Percentiles rank a stretch among this genome's conserved stretches.
These are phyloP conservation scores for Daldinia loculata DNA, from an alignment of 495 filamentous ascomycete species.

Conservation along the genomic window DNA sequence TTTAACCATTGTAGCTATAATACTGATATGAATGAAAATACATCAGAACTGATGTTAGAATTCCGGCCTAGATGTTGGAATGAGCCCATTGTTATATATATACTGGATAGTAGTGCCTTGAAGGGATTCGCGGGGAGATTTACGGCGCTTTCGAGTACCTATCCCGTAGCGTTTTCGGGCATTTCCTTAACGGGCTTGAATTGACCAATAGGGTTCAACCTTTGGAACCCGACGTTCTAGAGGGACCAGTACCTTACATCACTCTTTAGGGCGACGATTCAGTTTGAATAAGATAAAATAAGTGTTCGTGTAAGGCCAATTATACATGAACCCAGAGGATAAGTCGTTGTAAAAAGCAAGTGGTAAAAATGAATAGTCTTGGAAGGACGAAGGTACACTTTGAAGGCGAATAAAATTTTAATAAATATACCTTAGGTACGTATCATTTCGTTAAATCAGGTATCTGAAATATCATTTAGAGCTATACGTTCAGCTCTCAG, in stretches of 20 bases:
- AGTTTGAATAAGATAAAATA: background rate
- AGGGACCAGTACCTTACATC: background rate
- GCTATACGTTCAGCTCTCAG: background rate
- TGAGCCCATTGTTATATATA: background rate
- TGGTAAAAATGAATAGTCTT: background rate
- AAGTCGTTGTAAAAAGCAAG: background rate
- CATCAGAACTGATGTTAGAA: background rate
- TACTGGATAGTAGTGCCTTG: background rate
- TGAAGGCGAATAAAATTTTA: background rate
- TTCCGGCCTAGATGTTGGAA: background rate
- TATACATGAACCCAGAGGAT: background rate
- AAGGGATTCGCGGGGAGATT: background rate
- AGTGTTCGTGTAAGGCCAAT: background rate
- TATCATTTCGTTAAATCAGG: background rate
- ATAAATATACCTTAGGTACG: background rate
- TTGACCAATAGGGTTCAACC: background rate
- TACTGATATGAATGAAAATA: background rate
- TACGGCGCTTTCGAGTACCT: background rate
- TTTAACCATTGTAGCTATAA: conserved; percentile 58
- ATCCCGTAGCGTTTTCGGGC: background rate
- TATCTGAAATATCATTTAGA: background rate
- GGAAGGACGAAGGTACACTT: background rate
- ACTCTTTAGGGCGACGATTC: background rate
- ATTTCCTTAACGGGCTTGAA: conserved; percentile 2
- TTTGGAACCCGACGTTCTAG: background rate